phyloP scores from a whole-genome alignment of 495 filamentous ascomycete genomes.

The Hypoxylon intermedium region DNA sequence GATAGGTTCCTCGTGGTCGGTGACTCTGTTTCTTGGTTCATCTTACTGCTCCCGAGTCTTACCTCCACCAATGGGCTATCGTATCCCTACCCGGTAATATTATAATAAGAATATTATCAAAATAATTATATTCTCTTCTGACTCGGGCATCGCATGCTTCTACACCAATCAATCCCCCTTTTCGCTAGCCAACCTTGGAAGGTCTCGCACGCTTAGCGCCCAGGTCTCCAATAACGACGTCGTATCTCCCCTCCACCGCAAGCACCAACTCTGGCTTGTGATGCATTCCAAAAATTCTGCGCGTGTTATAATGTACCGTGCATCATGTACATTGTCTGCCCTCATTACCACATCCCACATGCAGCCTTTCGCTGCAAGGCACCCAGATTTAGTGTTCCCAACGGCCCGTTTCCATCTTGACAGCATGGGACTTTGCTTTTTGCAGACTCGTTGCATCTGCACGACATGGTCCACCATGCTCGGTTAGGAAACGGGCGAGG shows the following conservation, averaged over 20 bases:
- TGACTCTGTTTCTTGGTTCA: not conserved
- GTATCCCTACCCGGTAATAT: not conserved
- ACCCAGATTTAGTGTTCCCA: conserved; percentile 22
- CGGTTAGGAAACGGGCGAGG: conserved; percentile 16
- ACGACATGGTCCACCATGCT: conserved; percentile 19
- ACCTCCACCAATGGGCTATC: not conserved
- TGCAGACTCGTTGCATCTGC: conserved; percentile 8
- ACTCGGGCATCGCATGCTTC: not conserved
- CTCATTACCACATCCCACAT: conserved; percentile 3
- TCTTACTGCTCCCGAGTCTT: too few species aligned
- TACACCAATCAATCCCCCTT: not conserved
- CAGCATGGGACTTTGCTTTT: conserved; percentile 21
- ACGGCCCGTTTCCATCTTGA: conserved; percentile 20
- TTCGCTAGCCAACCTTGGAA: not conserved
- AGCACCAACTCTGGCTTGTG: too few species aligned
- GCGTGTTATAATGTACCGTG: not conserved
- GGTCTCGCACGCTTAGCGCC: not conserved
- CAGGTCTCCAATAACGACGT: not conserved
- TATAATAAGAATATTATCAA: not conserved
- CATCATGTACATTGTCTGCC: not conserved
- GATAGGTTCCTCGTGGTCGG: not conserved
- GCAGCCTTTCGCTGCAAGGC: conserved; percentile 12
- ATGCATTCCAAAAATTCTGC: not conserved
- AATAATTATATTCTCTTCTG: not conserved
- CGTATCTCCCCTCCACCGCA: not conserved